Conservation (phyloP, 2,329 filamentous ascomycete genomes). For the Monilinia fructigena region DNA sequence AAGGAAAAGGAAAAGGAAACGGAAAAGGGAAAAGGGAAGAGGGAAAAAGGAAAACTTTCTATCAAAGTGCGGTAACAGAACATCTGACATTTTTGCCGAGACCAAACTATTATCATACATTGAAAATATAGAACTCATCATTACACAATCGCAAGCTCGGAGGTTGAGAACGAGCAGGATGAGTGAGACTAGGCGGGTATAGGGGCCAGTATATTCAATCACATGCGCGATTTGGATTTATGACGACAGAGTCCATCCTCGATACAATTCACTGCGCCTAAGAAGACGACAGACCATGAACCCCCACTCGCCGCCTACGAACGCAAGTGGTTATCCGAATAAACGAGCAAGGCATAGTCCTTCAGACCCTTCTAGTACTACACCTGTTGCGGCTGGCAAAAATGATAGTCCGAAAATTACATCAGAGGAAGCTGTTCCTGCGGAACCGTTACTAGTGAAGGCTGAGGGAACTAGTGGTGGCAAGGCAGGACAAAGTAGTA, state of each 20-base stretch:
- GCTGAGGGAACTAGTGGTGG: constrained; percentile 18
- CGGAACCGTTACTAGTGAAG: constrained; percentile 27
- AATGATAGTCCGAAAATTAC: constrained; percentile 30
- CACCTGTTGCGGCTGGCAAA: constrained; percentile 34
- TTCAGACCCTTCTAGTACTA: constrained; percentile 41
- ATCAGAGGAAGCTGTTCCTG: constrained; percentile 28
- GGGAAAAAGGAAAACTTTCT: neutral
- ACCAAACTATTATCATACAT: constrained; percentile 5
- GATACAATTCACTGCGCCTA: neutral
- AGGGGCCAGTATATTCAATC: constrained; percentile 1
- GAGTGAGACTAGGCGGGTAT: constrained; percentile 10
- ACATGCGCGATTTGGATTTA: constrained; percentile 13
- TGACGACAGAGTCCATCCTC: neutral
- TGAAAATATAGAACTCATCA: neutral
- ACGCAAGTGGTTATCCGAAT: constrained; percentile 46
- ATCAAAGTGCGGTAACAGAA: neutral
- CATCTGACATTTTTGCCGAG: constrained; percentile 15
- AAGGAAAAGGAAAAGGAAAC: too few species aligned
- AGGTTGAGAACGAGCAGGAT: constrained; percentile 16
- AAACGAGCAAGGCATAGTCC: constrained; percentile 59
- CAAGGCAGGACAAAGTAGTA: constrained; percentile 57
- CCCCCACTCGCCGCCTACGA: constrained; percentile 50
- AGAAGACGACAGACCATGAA: constrained; percentile 43
- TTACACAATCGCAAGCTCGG: constrained; percentile 15
- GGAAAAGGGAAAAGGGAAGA: too few species aligned